Evolutionary conservation across 2,329 filamentous ascomycete genomes (phyloP), one percentile per base, ranked within the genome.

Genomic region (Penicillium crustosum): DNA sequence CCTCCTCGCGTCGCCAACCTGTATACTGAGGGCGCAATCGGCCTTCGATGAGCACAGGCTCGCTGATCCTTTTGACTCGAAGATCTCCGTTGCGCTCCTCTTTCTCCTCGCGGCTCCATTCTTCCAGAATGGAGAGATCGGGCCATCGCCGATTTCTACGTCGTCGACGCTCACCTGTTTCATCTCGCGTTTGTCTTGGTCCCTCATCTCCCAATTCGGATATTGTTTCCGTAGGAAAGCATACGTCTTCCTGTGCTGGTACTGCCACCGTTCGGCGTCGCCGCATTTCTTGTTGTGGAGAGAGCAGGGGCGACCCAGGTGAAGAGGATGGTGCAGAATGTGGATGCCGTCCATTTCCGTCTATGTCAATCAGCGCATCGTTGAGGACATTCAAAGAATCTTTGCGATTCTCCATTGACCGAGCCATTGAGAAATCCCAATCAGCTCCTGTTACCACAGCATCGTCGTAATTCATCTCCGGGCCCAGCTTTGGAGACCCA

Each of bases 21-120:
- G 84, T 85, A 62, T 89, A 87, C 39, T 90, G 86, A 13, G 93
- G 92, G 6, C 94, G 87, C 44, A 99, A 78, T 53, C 94, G 86
- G 0, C 94, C 94, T 59, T 93, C 93, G 58, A 99, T 88, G 65
- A 97, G 85, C 69, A 97, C 87, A 10, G 94, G 94, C 71, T 99
- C 94, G 6, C 89, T 95, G 63, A 97, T 93, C 73, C 89, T 94
- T 78, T 96, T 96, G 47, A 89, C 89, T 3, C 92, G 86, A 41
- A 91, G 85, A 54, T 90, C 90, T 57, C 94, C 91, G 53, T 85
- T 93, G 52, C 90, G 85, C 57, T 88, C 88, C 71, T 96, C 92
- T 74, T 96, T 96, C 74, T 99, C 94, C 64, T 93, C 87, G 4
- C 84, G 84, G 61, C 89, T 91, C 93, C 93, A 99, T 62, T 96